Conservation (phyloP, 2,329 filamentous ascomycete species). For the Ophiostoma novo-ulmi region DNA sequence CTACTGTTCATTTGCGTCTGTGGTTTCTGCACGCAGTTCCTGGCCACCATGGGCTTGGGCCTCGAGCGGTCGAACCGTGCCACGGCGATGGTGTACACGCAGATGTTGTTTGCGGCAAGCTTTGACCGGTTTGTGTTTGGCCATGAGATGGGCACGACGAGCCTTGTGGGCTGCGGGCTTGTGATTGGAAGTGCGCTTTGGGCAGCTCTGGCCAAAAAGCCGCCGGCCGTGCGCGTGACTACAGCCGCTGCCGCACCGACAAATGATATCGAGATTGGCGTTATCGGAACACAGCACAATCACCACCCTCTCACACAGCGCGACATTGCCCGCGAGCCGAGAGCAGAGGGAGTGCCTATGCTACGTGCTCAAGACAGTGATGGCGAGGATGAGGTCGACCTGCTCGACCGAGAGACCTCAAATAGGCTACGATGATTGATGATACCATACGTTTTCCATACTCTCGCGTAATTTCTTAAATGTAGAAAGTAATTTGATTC, state of each 20-base stretch:
- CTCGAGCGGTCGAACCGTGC: slow-evolving; percentile 59
- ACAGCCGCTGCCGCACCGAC: slow-evolving; percentile 31
- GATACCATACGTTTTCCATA: slow-evolving; percentile 3
- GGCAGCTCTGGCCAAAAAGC: slow-evolving; percentile 33
- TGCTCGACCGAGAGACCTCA: background rate
- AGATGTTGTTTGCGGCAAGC: slow-evolving; percentile 51
- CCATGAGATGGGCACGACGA: slow-evolving; percentile 46
- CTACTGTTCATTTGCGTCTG: slow-evolving; percentile 63
- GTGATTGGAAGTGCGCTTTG: slow-evolving; percentile 52
- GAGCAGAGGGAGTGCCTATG: slow-evolving; percentile 40
- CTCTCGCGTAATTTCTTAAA: background rate
- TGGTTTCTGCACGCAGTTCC: slow-evolving; percentile 80
- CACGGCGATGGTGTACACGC: slow-evolving; percentile 54
- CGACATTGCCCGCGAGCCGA: background rate
- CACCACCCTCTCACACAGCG: background rate
- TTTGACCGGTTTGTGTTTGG: slow-evolving; percentile 52
- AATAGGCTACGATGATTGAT: background rate
- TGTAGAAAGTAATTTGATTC: background rate
- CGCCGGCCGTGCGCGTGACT: slow-evolving; percentile 15
- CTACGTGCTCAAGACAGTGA: slow-evolving; percentile 31
- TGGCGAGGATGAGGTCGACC: slow-evolving; percentile 25
- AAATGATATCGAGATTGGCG: slow-evolving; percentile 36
- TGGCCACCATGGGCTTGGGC: slow-evolving; percentile 71
- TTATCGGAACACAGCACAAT: background rate
- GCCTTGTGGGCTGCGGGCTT: slow-evolving; percentile 47